Percentiles rank a stretch among this genome's conserved stretches.
These are phyloP conservation scores for Xanthoconium stramineum DNA, from an alignment of 768 basidiomycete species.

Conservation along the genomic window DNA sequence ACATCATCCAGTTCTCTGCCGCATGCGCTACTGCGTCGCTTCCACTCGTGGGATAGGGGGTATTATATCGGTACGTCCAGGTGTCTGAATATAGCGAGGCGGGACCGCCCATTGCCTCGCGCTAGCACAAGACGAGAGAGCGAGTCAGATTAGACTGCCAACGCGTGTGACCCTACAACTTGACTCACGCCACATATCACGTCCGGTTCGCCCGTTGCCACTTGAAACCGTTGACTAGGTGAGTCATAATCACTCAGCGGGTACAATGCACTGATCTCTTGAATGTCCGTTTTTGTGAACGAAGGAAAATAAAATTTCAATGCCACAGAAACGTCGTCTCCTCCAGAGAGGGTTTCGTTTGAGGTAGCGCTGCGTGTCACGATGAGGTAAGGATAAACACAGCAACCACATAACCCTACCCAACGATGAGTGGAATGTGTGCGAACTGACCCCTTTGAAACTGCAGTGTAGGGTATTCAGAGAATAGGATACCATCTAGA, in stretches of 20 bases:
- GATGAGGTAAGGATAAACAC: neutral
- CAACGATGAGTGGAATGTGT: conserved; percentile 55
- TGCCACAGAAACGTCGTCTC: conserved; percentile 33
- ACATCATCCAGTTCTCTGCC: conserved; percentile 71
- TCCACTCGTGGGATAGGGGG: conserved; percentile 44
- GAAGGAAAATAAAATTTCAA: conserved; percentile 44
- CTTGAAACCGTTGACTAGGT: conserved; percentile 39
- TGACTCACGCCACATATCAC: conserved; percentile 52
- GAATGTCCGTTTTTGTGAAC: conserved; percentile 38
- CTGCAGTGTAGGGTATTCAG: conserved; percentile 46
- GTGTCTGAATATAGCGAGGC: conserved; percentile 34
- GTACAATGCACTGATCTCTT: conserved; percentile 40
- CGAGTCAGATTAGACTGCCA: neutral
- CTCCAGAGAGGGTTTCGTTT: conserved; percentile 54
- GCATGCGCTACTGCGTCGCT: conserved; percentile 43
- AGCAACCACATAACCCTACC: conserved; percentile 36
- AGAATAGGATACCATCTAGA: conserved; percentile 50
- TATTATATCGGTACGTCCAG: conserved; percentile 62
- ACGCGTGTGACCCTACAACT: neutral
- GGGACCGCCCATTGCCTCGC: conserved; percentile 44
- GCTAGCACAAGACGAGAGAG: conserved; percentile 23
- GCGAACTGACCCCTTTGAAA: conserved; percentile 45
- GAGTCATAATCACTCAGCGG: conserved; percentile 43
- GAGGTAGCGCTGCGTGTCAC: conserved; percentile 45
- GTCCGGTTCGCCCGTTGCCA: conserved; percentile 47